phyloP scores from a whole-genome alignment of 805 yeast species.

The Wickerhamomyces rabaulensis region DNA sequence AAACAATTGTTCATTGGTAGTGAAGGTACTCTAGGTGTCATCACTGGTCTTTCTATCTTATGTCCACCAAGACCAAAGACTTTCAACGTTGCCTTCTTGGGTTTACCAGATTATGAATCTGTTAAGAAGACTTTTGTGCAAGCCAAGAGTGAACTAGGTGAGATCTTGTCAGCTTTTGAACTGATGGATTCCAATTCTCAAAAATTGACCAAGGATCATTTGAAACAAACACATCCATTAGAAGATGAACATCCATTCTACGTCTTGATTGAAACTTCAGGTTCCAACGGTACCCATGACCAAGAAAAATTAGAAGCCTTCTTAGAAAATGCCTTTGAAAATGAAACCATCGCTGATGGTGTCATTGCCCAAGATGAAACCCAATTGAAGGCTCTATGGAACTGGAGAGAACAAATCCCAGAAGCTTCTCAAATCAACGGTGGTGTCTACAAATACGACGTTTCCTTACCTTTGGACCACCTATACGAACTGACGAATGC shows the following conservation, averaged over 20 bases:
- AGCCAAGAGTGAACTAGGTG: slow-evolving; percentile 76
- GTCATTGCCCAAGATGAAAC: slow-evolving; percentile 94
- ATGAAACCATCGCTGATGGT: slow-evolving; percentile 84
- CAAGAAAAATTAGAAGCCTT: slow-evolving; percentile 83
- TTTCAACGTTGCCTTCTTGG: slow-evolving; percentile 84
- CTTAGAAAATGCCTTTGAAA: slow-evolving; percentile 79
- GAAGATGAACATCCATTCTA: slow-evolving; percentile 83
- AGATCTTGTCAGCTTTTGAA: slow-evolving; percentile 88
- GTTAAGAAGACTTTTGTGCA: slow-evolving; percentile 76
- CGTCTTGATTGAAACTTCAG: slow-evolving; percentile 91
- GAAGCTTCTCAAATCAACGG: slow-evolving; percentile 84
- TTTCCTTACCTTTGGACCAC: slow-evolving; percentile 78
- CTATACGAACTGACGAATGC: slow-evolving; percentile 81
- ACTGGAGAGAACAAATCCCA: slow-evolving; percentile 92
- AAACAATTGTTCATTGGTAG: slow-evolving; percentile 91
- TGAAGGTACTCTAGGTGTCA: slow-evolving; percentile 88
- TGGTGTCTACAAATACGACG: slow-evolving; percentile 97
- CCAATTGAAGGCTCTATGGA: slow-evolving; percentile 79
- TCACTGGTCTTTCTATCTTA: slow-evolving; percentile 84
- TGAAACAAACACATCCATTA: slow-evolving; percentile 68
- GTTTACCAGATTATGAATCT: slow-evolving; percentile 73
- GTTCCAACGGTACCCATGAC: slow-evolving; percentile 90
- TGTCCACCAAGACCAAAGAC: slow-evolving; percentile 88
- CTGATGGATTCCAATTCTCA: slow-evolving; percentile 81
- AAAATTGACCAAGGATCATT: slow-evolving; percentile 53